Conservation (phyloP, 2,329 filamentous ascomycete genomes). For the Hymenoscyphus repandus region DNA sequence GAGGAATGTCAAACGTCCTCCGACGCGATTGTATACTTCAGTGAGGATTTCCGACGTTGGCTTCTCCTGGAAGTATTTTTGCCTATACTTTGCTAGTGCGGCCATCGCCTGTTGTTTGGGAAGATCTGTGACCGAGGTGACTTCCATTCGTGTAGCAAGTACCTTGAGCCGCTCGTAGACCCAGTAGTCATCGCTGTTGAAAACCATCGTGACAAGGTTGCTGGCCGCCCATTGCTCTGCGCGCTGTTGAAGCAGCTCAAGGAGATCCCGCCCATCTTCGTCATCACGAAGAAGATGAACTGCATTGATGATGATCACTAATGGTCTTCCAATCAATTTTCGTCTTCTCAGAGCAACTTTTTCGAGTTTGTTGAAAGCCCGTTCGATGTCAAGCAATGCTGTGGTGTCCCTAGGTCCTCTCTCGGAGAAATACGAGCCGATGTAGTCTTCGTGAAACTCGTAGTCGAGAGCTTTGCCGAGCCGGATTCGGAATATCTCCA, state of each 20-base stretch:
- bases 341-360: slow-evolving; percentile 81
- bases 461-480: slow-evolving; percentile 93
- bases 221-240: slow-evolving; percentile 95
- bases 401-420: slow-evolving; percentile 87
- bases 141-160: slow-evolving; percentile 90
- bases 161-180: slow-evolving; percentile 92
- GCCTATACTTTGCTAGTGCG: slow-evolving; percentile 75
- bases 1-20: slow-evolving; percentile 82
- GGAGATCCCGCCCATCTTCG: slow-evolving; percentile 84
- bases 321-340: slow-evolving; percentile 53
- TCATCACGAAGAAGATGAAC: slow-evolving; percentile 88
- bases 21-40: slow-evolving; percentile 79
- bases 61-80: slow-evolving; percentile 66
- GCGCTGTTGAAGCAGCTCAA: slow-evolving; percentile 91
- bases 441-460: slow-evolving; percentile 97
- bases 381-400: slow-evolving; percentile 88
- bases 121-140: slow-evolving; percentile 79
- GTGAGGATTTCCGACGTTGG: slow-evolving; percentile 54
- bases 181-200: slow-evolving; percentile 98
- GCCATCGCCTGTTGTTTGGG: slow-evolving; percentile 70
- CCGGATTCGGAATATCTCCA: slow-evolving; percentile 90
- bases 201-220: slow-evolving; percentile 83
- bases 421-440: slow-evolving; percentile 93
- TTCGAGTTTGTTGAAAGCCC: slow-evolving; percentile 95
- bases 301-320: slow-evolving; percentile 93